Percentiles rank a stretch among this genome's conserved stretches.
Evolutionary conservation across 768 basidiomycete species (phyloP).

Genomic region (Pleurotus ostreatus): DNA sequence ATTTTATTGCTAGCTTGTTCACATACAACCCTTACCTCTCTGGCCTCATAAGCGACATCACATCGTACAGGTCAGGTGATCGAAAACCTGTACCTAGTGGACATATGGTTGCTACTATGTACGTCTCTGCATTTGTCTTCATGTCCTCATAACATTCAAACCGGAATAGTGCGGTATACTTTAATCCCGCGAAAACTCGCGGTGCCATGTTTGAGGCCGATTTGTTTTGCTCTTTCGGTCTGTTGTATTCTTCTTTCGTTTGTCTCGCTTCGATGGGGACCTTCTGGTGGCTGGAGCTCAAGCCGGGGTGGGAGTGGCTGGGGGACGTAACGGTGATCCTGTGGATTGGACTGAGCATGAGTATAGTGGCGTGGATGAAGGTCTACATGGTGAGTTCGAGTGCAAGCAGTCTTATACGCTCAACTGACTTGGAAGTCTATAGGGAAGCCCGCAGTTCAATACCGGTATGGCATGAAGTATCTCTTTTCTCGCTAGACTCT

Average conservation of each 20-base stretch:
- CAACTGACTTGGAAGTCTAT: not conserved
- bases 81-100: conserved; percentile 69
- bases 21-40: conserved; percentile 83
- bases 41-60: conserved; percentile 57
- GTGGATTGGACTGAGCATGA: conserved; percentile 86
- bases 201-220: conserved; percentile 94
- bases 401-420: not conserved
- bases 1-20: conserved; percentile 87
- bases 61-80: conserved; percentile 45
- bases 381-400: conserved; percentile 63
- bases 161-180: conserved; percentile 68
- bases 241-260: conserved; percentile 68
- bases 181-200: conserved; percentile 88
- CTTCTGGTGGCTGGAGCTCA: conserved; percentile 75
- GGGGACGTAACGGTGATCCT: conserved; percentile 70
- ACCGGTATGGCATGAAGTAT: conserved; percentile 46
- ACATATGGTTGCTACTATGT: conserved; percentile 94
- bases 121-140: conserved; percentile 22
- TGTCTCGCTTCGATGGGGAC: conserved; percentile 73
- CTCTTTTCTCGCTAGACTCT: not conserved
- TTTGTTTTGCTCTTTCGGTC: conserved; percentile 67
- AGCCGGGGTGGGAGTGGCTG: conserved; percentile 67
- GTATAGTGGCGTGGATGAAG: conserved; percentile 84
- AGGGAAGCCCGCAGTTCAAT: conserved; percentile 81
- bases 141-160: not conserved